Percentiles rank a stretch among this genome's conserved stretches.
phyloP scores from a whole-genome alignment of 108 stramenopile species.

The Conticribra weissflogii region DNA sequence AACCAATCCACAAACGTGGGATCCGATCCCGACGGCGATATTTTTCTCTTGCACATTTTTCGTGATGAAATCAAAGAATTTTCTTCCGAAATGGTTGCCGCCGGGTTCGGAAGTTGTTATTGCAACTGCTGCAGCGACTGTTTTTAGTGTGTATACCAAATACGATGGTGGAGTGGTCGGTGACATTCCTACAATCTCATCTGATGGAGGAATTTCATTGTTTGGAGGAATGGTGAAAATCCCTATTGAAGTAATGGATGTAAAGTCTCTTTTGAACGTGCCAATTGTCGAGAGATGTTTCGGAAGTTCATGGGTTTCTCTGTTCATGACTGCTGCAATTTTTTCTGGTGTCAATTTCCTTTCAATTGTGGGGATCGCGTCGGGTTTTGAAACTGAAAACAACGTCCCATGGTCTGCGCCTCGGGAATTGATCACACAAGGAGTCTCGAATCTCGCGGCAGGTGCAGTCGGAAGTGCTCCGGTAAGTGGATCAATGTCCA shows the following conservation, averaged over 20 bases:
- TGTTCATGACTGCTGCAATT: conserved; percentile 57
- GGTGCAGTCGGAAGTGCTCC: conserved; percentile 77
- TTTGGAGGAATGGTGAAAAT: conserved; percentile 58
- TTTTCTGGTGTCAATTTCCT: conserved; percentile 87
- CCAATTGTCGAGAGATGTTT: conserved; percentile 67
- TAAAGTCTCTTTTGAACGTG: conserved; percentile 55
- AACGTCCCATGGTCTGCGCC: conserved; percentile 75
- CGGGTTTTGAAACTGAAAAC: conserved; percentile 81
- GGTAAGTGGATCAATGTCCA: conserved; percentile 74
- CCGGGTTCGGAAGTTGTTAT: conserved; percentile 83
- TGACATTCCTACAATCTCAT: conserved; percentile 69
- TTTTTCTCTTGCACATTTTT: conserved; percentile 70
- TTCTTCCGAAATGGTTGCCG: conserved; percentile 64
- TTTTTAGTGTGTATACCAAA: conserved; percentile 59
- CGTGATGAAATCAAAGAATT: conserved; percentile 67
- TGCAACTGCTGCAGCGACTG: conserved; percentile 68
- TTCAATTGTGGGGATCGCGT: conserved; percentile 76
- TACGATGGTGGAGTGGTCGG: conserved; percentile 82
- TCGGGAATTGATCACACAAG: conserved; percentile 82
- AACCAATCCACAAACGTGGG: conserved; percentile 67
- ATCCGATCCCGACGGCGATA: conserved; percentile 54
- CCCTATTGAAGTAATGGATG: conserved; percentile 70
- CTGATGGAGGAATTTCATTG: conserved; percentile 68
- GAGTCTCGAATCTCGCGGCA: conserved; percentile 70
- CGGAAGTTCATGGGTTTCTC: conserved; percentile 58